Evolutionary conservation across 176 grass and related monocot species (phyloP).

Genomic region (Hordeum marinum): DNA sequence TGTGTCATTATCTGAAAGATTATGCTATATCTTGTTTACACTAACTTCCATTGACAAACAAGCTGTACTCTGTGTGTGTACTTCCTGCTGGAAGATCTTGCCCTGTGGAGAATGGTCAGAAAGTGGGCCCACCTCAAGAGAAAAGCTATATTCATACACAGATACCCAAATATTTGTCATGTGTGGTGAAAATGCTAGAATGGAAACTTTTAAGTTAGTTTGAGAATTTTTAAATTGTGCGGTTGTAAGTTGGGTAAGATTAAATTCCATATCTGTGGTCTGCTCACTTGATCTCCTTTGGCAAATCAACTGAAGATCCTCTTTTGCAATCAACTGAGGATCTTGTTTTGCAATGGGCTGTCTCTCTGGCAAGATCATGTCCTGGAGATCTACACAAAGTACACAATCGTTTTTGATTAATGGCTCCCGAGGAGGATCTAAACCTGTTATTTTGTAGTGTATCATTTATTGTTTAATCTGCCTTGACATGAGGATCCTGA

Average conservation of each 20-base stretch:
- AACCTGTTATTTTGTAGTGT: neutral
- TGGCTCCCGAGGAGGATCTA: neutral
- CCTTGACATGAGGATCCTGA: conserved; percentile 8
- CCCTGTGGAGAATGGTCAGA: neutral
- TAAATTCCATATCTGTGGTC: neutral
- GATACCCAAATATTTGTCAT: neutral
- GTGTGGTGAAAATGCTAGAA: neutral
- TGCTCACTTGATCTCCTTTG: neutral
- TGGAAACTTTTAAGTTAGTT: neutral
- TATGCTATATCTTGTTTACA: neutral
- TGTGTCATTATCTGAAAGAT: neutral
- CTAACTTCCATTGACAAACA: neutral
- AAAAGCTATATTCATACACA: neutral
- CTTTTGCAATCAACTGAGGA: neutral
- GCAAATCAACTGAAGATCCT: conserved; percentile 11
- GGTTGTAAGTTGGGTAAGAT: neutral
- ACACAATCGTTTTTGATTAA: neutral
- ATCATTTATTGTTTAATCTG: neutral
- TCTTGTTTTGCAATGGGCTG: neutral
- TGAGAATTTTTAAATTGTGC: neutral
- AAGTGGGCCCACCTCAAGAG: neutral
- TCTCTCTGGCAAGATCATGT: conserved; percentile 23
- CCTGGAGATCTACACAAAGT: conserved; percentile 18
- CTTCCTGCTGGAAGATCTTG: conserved; percentile 18
- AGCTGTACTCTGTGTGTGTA: conserved; percentile 9